Evolutionary conservation across 1,284 basidiomycete species (phyloP), one percentile per base, ranked within the genome.

Genomic region (Coriolopsis trogii): DNA sequence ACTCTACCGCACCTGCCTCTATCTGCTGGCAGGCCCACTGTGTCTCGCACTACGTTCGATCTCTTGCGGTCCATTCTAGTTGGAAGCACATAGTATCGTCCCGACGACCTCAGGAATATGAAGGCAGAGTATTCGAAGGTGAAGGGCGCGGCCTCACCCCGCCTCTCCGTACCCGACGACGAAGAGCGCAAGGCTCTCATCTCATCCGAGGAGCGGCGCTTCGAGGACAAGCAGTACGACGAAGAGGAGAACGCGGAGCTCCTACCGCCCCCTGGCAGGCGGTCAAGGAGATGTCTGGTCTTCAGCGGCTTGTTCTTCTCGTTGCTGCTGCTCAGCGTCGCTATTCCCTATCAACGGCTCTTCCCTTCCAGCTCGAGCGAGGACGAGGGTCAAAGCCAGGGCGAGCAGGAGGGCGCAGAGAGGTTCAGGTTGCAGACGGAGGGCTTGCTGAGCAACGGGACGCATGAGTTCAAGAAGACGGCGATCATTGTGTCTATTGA

Each of bases 401-500:
- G 46, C 9, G 44, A 6, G 20, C 12, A 26, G 44, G 42, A 67
- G 12, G 63, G 67, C 13, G 28, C 23, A 16, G 12, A 40, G 23
- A 42, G 20, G 49, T 24, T 37, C 31, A 44, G 20, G 42, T 75
- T 75, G 59, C 67, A 71, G 44, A 73, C 73, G 26, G 63, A 70
- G 39, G 67, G 68, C 24, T 60, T 84, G 31, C 70, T 74, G 47
- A 84, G 81, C 10, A 89, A 94, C 63, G 88, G 89, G 44, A 93
- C 89, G 0, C 85, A 91, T 60, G 75, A 82, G 28, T 92, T 88
- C 71, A 85, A 79, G 71, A 78, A 84, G 59, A 95, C 91, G 0
- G 89, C 93, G 13, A 67, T 95, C 20, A 79, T 95, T 42, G 83
- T 95, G 20, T 93, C 91, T 26, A 90, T 95, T 36, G 93, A 95